Base-by-base conservation (phyloP, 108 stramenopile genomes). In the Craspedostauros australis region DNA sequence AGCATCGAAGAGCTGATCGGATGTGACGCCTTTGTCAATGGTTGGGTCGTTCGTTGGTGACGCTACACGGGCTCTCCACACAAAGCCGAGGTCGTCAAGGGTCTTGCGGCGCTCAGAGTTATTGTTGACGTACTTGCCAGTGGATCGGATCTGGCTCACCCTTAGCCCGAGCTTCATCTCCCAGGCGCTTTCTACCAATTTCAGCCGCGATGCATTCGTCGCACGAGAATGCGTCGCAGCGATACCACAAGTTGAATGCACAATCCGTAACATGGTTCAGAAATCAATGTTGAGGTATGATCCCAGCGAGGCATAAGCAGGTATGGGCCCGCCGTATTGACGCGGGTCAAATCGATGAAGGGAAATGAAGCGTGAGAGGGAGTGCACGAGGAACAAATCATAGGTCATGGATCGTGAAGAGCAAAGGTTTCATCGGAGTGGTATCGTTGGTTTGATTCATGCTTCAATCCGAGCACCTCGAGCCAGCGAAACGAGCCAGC, bases 1-100 rank as follows among this genome's bases (percentile, higher is more conserved):
- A 22, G 89, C 93, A 32, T 79, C 84, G 54, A 72, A 84, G 30
- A 93, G 68, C 70, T 84, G 77, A 39, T 83, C 79, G 54, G 80
- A 79, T 24, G 77, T 46, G 43, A 79, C 66, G 38, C 65, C 76
- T 14, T 21, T 32, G 26, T 52, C 54, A 33, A 74, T 68, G 40
- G 54, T 64, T 40, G 75, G 66, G 37, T 42, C 50, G 37, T 60
- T 57, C 19, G 57, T 59, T 20, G 64, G 41, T 33, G 76, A 60
- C n/a, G 68, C 60, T 39, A 70, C 62, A 18, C 86, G 75, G 31
- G 80, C 66, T 50, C 73, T 78, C 91, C 91, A 93, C n/a, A 85
- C 54, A 70, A 93, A 93, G 21, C 88, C 88, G 66, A 89, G 56
- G 40, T 85, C 73, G 20, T 93, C 86, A 47, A 93, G 67, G 14